Conservation (phyloP, 768 basidiomycete genomes). For the Cytidiella melzeri region DNA sequence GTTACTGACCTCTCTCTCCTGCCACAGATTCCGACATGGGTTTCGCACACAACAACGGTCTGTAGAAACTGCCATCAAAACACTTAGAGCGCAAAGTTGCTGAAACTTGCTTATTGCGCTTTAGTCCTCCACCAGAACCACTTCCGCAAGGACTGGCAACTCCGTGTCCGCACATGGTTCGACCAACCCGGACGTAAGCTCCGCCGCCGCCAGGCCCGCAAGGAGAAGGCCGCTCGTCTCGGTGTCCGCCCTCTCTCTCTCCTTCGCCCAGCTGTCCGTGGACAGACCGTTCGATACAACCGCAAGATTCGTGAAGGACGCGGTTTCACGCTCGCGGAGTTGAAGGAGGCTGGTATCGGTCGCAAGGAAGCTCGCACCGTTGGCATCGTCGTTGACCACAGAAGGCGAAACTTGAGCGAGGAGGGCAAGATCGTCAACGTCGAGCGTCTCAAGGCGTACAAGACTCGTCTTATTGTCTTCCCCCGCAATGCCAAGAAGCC, state of each 20-base stretch:
- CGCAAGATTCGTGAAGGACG: slow-evolving; percentile 94
- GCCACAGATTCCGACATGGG: slow-evolving; percentile 62
- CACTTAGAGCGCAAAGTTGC: neutral
- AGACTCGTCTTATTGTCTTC: slow-evolving; percentile 90
- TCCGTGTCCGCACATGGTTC: slow-evolving; percentile 95
- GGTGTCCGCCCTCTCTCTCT: slow-evolving; percentile 88
- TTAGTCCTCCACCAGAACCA: slow-evolving; percentile 88
- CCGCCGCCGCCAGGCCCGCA: slow-evolving; percentile 88
- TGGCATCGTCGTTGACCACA: slow-evolving; percentile 95
- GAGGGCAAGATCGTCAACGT: slow-evolving; percentile 96
- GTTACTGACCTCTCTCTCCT: slow-evolving; percentile 15
- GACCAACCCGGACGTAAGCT: slow-evolving; percentile 98
- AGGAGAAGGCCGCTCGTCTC: slow-evolving; percentile 82
- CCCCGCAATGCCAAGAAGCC: slow-evolving; percentile 92
- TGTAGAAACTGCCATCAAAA: slow-evolving; percentile 21
- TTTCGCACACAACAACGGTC: slow-evolving; percentile 78
- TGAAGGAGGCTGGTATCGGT: slow-evolving; percentile 94
- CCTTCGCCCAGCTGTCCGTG: slow-evolving; percentile 96
- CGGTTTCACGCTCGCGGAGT: slow-evolving; percentile 90
- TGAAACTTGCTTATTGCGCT: slow-evolving; percentile 2
- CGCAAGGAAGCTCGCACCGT: slow-evolving; percentile 89
- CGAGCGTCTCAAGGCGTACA: slow-evolving; percentile 91
- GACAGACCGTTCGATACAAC: slow-evolving; percentile 96
- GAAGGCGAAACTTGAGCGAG: slow-evolving; percentile 93
- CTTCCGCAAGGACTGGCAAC: slow-evolving; percentile 99